phyloP scores from a whole-genome alignment of 768 basidiomycete species.

The Cyathus striatus region DNA sequence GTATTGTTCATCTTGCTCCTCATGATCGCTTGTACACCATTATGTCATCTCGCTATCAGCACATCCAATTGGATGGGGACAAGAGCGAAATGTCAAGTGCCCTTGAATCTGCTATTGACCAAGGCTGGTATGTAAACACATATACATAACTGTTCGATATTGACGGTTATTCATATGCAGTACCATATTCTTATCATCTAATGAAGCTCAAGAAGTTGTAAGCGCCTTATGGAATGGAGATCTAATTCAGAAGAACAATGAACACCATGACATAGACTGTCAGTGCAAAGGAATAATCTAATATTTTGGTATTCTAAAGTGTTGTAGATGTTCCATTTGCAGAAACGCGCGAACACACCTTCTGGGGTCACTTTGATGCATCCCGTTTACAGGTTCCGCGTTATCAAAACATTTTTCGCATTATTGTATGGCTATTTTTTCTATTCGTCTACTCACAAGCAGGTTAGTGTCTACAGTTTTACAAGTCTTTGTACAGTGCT shows the following conservation, averaged over 20 bases:
- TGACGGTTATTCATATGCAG: slow-evolving; percentile 25
- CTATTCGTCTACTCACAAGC: slow-evolving; percentile 80
- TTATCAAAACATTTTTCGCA: slow-evolving; percentile 83
- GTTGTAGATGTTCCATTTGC: slow-evolving; percentile 62
- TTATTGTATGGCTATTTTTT: slow-evolving; percentile 74
- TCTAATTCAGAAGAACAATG: slow-evolving; percentile 73
- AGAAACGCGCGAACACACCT: slow-evolving; percentile 43
- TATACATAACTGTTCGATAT: background rate
- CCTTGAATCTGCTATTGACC: slow-evolving; percentile 88
- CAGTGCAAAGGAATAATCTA: slow-evolving; percentile 9
- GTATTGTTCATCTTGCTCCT: slow-evolving; percentile 67
- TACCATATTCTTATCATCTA: slow-evolving; percentile 80
- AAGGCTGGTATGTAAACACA: slow-evolving; percentile 58
- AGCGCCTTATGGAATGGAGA: slow-evolving; percentile 80
- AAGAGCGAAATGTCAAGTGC: slow-evolving; percentile 69
- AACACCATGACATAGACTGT: slow-evolving; percentile 78
- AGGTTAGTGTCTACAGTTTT: slow-evolving; percentile 35
- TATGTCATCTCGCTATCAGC: slow-evolving; percentile 76
- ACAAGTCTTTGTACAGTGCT: background rate
- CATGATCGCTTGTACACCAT: slow-evolving; percentile 60
- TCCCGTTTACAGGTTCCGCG: slow-evolving; percentile 52
- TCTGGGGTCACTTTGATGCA: slow-evolving; percentile 74
- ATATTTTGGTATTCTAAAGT: background rate
- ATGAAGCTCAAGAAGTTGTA: slow-evolving; percentile 86
- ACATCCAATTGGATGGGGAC: slow-evolving; percentile 71